These are phyloP conservation scores for Umbelopsis sp. DNA, from an alignment of 192 early-diverging fungal genomes.

Conservation along the genomic window DNA sequence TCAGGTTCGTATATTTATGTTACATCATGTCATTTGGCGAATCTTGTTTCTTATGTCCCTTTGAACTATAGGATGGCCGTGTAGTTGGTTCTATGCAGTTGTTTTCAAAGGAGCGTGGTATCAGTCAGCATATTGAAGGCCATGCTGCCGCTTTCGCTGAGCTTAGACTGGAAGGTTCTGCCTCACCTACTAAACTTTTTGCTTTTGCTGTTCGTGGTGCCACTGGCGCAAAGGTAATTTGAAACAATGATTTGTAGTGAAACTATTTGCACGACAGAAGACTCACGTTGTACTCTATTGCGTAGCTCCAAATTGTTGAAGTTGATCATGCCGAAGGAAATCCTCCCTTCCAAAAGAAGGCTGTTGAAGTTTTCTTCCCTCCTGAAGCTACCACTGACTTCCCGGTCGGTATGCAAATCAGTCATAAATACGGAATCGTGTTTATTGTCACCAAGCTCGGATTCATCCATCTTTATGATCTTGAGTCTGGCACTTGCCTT, in stretches of 20 bases:
- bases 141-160: slow-evolving; percentile 97
- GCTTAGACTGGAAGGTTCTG: slow-evolving; percentile 75
- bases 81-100: slow-evolving; percentile 97
- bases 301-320: slow-evolving; percentile 91
- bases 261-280: neutral
- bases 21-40: neutral
- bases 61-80: slow-evolving; percentile 62
- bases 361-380: slow-evolving; percentile 96
- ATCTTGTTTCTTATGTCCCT: neutral
- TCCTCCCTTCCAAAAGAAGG: slow-evolving; percentile 85
- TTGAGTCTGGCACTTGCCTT: slow-evolving; percentile 92
- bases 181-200: slow-evolving; percentile 85
- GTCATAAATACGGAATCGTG: slow-evolving; percentile 92
- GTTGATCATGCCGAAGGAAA: slow-evolving; percentile 94
- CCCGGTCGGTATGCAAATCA: slow-evolving; percentile 96
- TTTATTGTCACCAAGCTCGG: slow-evolving; percentile 98
- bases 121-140: slow-evolving; percentile 94
- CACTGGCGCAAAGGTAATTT: slow-evolving; percentile 74
- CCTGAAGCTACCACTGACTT: slow-evolving; percentile 93
- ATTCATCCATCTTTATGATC: slow-evolving; percentile 96
- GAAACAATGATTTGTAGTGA: neutral
- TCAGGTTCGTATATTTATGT: slow-evolving; percentile 35
- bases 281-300: neutral
- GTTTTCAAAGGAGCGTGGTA: slow-evolving; percentile 89
- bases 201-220: slow-evolving; percentile 88